Evolutionary conservation across 148 eudicot species (phyloP).

Genomic region (Camellia granthamiana): DNA sequence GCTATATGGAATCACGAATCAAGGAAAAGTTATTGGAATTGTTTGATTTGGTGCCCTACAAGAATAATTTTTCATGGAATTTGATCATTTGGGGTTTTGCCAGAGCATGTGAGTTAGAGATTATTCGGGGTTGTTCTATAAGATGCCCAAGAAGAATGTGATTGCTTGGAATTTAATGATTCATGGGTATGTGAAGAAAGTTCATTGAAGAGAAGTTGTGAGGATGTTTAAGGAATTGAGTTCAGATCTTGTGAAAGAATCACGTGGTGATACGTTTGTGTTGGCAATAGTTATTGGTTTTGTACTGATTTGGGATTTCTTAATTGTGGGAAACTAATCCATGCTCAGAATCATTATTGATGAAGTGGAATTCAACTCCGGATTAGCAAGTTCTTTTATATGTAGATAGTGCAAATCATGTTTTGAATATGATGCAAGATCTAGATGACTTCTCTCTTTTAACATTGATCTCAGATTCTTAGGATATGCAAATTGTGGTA

Average conservation of each 20-base stretch:
- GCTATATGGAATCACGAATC: conserved; percentile 3
- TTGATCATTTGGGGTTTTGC: conserved; percentile 56
- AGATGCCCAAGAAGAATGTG: conserved; percentile 78
- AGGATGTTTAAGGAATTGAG: conserved; percentile 56
- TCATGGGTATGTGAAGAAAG: conserved; percentile 66
- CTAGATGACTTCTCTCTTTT: conserved; percentile 77
- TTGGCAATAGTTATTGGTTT: conserved; percentile 65
- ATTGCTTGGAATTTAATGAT: conserved; percentile 77
- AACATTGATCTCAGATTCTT: conserved; percentile 50
- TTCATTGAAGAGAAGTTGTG: conserved; percentile 55
- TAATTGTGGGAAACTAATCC: conserved; percentile 75
- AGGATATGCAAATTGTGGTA: conserved; percentile 60
- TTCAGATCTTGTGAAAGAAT: conserved; percentile 34
- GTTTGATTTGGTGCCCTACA: conserved; percentile 58
- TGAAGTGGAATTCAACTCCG: conserved; percentile 59
- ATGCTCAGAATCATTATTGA: conserved; percentile 47
- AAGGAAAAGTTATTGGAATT: conserved; percentile 6
- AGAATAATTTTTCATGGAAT: conserved; percentile 82
- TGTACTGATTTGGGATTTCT: conserved; percentile 62
- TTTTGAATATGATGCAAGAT: conserved; percentile 37
- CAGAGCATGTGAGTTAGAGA: conserved; percentile 51
- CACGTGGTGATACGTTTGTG: conserved; percentile 49
- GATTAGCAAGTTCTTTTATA: conserved; percentile 74
- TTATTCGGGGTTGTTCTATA: conserved; percentile 49
- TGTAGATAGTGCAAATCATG: conserved; percentile 47